These are phyloP conservation scores for Scedosporium apiospermum DNA, from an alignment of 2,329 filamentous ascomycete species.

Conservation along the genomic window DNA sequence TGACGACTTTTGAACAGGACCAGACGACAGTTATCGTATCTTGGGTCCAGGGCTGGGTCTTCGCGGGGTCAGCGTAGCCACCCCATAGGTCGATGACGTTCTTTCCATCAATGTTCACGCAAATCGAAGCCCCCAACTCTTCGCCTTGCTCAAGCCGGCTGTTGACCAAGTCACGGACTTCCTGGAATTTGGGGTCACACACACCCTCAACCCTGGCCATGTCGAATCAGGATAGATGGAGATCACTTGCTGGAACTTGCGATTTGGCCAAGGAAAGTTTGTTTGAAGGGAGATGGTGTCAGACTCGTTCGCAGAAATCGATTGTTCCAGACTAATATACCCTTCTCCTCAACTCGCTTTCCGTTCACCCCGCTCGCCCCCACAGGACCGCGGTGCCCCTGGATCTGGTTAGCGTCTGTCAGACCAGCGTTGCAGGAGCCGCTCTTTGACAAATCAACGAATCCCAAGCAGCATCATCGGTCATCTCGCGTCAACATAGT, in stretches of 20 bases:
- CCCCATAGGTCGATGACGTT: conserved; percentile 35
- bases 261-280: not conserved
- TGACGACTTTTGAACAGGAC: conserved; percentile 29
- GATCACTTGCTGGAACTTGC: not conserved
- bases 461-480: too few species aligned
- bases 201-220: conserved; percentile 22
- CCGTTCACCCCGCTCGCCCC: too few species aligned
- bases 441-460: too few species aligned
- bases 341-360: too few species aligned
- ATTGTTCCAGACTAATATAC: too few species aligned
- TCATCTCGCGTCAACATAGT: too few species aligned
- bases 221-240: not conserved
- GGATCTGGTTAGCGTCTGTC: too few species aligned
- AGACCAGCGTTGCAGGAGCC: too few species aligned
- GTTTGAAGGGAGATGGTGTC: too few species aligned
- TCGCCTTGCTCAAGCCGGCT: conserved; percentile 23
- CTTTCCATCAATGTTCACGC: conserved; percentile 28
- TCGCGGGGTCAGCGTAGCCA: conserved; percentile 22
- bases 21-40: conserved; percentile 31
- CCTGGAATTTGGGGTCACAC: conserved; percentile 24
- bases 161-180: conserved; percentile 23
- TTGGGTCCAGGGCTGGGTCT: conserved; percentile 23
- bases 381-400: too few species aligned
- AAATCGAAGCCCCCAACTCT: conserved; percentile 35
- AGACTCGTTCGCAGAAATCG: too few species aligned